Evolutionary conservation across 352 stramenopile genomes (phyloP).

Genomic region (Stramenopiles sp.): DNA sequence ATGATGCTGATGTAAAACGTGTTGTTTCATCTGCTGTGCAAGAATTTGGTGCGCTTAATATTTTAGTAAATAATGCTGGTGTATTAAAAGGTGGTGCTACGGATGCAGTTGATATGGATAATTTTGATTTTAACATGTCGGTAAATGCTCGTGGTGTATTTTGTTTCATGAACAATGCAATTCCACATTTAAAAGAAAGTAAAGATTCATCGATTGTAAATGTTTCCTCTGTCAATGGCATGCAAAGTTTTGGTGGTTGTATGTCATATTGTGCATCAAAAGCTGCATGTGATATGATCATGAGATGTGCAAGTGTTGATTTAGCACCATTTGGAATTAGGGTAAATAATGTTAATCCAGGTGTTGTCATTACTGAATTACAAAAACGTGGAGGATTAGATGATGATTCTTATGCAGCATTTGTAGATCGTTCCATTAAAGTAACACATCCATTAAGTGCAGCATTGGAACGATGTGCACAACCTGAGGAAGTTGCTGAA

Average conservation of each 20-base stretch:
- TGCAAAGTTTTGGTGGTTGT: neutral
- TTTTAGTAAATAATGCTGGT: no score
- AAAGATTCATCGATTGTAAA: neutral
- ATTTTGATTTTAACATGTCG: no score
- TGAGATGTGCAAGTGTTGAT: conserved; percentile 47
- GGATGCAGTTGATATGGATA: no score
- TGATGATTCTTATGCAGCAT: neutral
- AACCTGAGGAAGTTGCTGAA: conserved; percentile 59
- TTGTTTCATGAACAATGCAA: no score
- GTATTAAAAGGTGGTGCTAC: no score
- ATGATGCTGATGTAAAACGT: no score
- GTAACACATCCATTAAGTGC: neutral
- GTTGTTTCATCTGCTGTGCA: no score
- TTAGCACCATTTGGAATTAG: conserved; percentile 59
- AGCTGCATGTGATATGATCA: conserved; percentile 53
- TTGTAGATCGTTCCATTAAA: no score
- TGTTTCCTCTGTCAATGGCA: neutral
- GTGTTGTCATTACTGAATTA: conserved; percentile 53
- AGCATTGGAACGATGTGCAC: conserved; percentile 27
- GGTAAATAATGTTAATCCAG: conserved; percentile 54
- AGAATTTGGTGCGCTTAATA: no score
- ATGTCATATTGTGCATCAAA: conserved; percentile 20
- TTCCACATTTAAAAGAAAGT: neutral
- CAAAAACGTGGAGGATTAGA: conserved; percentile 25
- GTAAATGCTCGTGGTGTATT: no score